phyloP scores from a whole-genome alignment of 768 basidiomycete species.

The Tricholoma flavovirens region DNA sequence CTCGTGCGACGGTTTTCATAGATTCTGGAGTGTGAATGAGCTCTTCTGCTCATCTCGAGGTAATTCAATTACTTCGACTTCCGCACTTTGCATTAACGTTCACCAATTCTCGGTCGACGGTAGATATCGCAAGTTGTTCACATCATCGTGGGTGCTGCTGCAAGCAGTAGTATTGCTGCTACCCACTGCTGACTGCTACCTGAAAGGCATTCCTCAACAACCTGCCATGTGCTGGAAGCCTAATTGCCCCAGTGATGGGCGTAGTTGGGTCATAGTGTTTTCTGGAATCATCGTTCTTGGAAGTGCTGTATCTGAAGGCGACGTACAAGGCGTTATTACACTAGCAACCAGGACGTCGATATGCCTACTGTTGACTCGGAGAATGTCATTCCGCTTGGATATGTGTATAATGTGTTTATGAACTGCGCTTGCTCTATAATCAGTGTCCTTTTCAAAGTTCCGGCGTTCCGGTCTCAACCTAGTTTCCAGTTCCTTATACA shows the following conservation, averaged over 20 bases:
- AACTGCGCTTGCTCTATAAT: no score
- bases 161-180: neutral
- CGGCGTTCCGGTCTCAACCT: no score
- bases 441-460: no score
- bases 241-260: neutral
- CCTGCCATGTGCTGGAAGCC: neutral
- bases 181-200: neutral
- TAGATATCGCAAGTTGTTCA: neutral
- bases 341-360: no score
- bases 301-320: conserved; percentile 4
- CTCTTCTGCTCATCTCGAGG: neutral
- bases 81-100: neutral
- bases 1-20: neutral
- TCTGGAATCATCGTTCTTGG: neutral
- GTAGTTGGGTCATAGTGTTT: no score
- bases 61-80: neutral
- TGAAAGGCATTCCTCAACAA: neutral
- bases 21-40: neutral
- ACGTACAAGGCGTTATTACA: no score
- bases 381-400: no score
- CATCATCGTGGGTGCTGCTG: neutral
- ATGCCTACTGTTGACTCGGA: no score
- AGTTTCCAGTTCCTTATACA: no score
- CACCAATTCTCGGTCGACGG: neutral
- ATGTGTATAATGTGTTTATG: no score